Percentiles rank a stretch among this genome's conserved stretches.
Evolutionary conservation across 2,329 filamentous ascomycete genomes (phyloP).

Genomic region (Hymenoscyphus fraxineus): DNA sequence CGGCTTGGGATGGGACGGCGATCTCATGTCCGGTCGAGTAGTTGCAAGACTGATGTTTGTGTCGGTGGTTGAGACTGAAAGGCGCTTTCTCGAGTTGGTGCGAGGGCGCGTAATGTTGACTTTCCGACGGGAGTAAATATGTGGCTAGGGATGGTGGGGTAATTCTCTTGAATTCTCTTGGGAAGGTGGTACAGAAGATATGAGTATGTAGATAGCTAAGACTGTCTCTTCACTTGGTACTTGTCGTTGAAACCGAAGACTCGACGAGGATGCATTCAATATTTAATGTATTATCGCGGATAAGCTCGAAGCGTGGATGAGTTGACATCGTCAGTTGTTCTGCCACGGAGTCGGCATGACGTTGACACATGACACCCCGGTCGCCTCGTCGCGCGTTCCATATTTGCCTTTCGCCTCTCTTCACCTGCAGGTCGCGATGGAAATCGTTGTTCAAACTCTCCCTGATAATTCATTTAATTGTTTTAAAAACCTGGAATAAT

Average conservation of each 20-base stretch:
- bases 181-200: too few species aligned
- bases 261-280: background rate
- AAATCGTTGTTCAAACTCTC: constrained; percentile 9
- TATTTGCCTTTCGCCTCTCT: background rate
- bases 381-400: constrained; percentile 1
- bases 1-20: constrained; percentile 20
- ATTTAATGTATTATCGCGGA: background rate
- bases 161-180: too few species aligned
- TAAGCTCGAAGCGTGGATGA: background rate
- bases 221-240: too few species aligned
- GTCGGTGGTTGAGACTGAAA: background rate
- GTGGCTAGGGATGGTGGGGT: too few species aligned
- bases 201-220: too few species aligned
- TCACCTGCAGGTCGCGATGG: background rate
- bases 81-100: too few species aligned
- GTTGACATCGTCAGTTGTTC: background rate
- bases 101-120: too few species aligned
- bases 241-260: background rate
- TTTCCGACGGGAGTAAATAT: too few species aligned
- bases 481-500: background rate
- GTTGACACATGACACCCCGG: constrained; percentile 21
- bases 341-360: constrained; percentile 17
- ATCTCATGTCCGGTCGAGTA: constrained; percentile 14
- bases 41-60: background rate
- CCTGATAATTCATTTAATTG: background rate